Base-by-base conservation (phyloP, 441 rosid species). In the Sinapis alba region DNA sequence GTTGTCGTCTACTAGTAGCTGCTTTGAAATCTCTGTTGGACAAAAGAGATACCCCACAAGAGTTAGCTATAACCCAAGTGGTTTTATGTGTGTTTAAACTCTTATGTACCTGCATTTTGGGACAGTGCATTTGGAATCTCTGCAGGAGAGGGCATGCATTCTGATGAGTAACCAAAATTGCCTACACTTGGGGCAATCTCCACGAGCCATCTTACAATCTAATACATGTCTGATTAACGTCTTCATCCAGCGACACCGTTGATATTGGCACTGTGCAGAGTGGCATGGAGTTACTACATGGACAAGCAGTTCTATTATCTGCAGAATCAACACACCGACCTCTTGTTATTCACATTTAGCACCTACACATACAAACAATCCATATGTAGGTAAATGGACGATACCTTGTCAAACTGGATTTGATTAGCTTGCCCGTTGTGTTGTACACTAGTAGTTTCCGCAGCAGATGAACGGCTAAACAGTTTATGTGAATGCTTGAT, bases 401-500 rank as follows among this genome's bases (percentile, higher is more conserved):
- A 38, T 38, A 38, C 74, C 69, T 68, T 34, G 24, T 62, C 43
- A 20, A 30, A 2, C 12, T 32, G 0, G 68, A 7, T 30, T 69
- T 86, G 91, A 13, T 94, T 88, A 43, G 96, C 90, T 85, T 94
- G 86, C 79, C 84, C 81, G 68, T 84, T 90, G 74, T 87, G 94
- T 19, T 30, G 68, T 60, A 87, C 97, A 86, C 83, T 91, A 18
- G 88, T 88, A 19, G 88, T 89, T 30, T 88, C 94, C 71, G 78
- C 88, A 54, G 59, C 28, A 68, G 97, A 88, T 51, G 97, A 88
- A 80, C 89, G 90, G 75, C 87, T 92, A 21, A 90, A 90, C 83
- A 95, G 83, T 51, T 84, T 84, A 83, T 95, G 99, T 80, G 94
- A 84, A 86, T 95, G 98, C 72, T 86, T 86, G 84, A 83, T 62